phyloP scores from a whole-genome alignment of 257 asterid genomes.

The Ehretia macrophylla region DNA sequence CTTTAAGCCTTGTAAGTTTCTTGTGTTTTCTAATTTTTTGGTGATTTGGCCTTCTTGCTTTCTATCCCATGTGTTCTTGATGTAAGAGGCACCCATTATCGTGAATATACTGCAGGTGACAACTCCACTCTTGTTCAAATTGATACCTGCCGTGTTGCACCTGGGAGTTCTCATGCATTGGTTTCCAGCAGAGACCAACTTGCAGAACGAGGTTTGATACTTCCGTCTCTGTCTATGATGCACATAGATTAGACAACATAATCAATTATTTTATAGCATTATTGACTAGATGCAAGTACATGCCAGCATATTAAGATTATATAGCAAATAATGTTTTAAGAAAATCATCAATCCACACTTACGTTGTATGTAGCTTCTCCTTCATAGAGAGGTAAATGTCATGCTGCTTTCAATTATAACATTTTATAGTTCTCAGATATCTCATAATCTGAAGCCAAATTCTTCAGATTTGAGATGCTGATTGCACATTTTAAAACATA shows the following conservation, averaged over 20 bases:
- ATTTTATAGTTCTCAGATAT: too few species aligned
- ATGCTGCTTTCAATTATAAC: too few species aligned
- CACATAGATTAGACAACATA: conserved; percentile 1
- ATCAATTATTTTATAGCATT: not conserved
- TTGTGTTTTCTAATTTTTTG: conserved; percentile 5
- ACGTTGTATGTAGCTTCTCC: not conserved
- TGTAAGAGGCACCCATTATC: not conserved
- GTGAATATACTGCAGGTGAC: conserved; percentile 55
- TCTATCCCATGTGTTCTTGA: not conserved
- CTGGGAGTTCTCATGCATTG: conserved; percentile 81
- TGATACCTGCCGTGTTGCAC: conserved; percentile 73
- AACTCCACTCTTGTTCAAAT: conserved; percentile 83
- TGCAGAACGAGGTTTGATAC: conserved; percentile 50
- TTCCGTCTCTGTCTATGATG: conserved; percentile 1
- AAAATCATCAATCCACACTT: not conserved
- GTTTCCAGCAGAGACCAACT: conserved; percentile 68
- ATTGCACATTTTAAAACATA: too few species aligned
- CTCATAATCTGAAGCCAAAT: too few species aligned
- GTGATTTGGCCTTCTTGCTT: not conserved
- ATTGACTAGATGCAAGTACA: not conserved
- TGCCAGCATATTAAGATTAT: not conserved
- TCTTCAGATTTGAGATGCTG: too few species aligned
- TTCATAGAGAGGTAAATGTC: not conserved
- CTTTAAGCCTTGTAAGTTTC: conserved; percentile 78
- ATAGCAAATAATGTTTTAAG: not conserved